A percentile compares a stretch with the other conserved stretches of the same genome.
Evolutionary conservation across 2,329 filamentous ascomycete species (phyloP).

Genomic region (Mycosphaerella sp.): DNA sequence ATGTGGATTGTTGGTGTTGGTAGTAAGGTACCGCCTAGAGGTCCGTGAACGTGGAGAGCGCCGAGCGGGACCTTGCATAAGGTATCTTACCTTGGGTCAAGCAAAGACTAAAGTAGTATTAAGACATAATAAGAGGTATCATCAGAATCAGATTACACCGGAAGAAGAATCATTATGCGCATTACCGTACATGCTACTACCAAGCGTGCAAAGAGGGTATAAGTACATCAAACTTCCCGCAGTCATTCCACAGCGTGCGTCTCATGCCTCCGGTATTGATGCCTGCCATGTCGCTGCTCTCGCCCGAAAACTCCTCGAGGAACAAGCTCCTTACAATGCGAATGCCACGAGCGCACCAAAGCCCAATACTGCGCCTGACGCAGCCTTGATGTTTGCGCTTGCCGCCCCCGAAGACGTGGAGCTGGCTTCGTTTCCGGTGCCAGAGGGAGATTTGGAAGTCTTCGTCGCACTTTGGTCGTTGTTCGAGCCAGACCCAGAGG

Average conservation of each 20-base stretch:
- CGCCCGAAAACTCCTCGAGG: neutral
- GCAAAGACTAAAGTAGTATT: too few species aligned
- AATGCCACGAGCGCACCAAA: constrained; percentile 36
- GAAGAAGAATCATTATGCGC: too few species aligned
- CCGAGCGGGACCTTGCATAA: too few species aligned
- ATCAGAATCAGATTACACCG: too few species aligned
- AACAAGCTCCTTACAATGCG: constrained; percentile 31
- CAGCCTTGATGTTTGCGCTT: constrained; percentile 29
- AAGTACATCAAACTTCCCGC: neutral
- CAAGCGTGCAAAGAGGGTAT: too few species aligned
- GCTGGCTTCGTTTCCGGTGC: constrained; percentile 19
- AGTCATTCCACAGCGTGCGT: neutral
- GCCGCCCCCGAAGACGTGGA: constrained; percentile 23
- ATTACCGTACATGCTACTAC: too few species aligned
- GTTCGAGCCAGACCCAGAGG: neutral
- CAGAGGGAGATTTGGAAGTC: constrained; percentile 19
- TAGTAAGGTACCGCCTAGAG: too few species aligned
- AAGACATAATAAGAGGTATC: too few species aligned
- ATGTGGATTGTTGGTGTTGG: neutral
- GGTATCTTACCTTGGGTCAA: too few species aligned
- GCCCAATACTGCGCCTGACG: constrained; percentile 33
- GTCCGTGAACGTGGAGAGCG: too few species aligned
- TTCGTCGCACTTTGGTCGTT: constrained; percentile 12
- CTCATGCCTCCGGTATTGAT: neutral
- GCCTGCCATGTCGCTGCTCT: neutral